Percentiles rank a stretch among this genome's conserved stretches.
Evolutionary conservation across 1,284 basidiomycete genomes (phyloP).

Genomic region (Leucoagaricus sp.): DNA sequence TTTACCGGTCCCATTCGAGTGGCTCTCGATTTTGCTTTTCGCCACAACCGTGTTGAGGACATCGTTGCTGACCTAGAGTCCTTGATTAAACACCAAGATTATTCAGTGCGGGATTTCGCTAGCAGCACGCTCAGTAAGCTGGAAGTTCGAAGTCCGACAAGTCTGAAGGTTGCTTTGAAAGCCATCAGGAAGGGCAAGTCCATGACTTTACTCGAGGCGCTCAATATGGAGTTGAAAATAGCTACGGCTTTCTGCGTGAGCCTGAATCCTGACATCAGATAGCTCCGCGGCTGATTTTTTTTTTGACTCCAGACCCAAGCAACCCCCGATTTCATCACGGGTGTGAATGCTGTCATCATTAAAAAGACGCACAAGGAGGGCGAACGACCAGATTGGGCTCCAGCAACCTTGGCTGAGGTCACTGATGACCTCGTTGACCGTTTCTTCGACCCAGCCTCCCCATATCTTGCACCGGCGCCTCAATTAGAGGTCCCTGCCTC

Average conservation of each 20-base stretch:
- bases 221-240: constrained; percentile 83
- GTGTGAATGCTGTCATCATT: constrained; percentile 76
- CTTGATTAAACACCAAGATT: constrained; percentile 43
- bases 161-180: constrained; percentile 82
- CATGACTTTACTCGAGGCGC: constrained; percentile 62
- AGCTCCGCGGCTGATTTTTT: constrained; percentile 18
- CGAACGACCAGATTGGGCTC: constrained; percentile 66
- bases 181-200: constrained; percentile 73
- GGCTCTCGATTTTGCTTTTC: constrained; percentile 82
- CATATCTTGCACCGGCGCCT: constrained; percentile 50
- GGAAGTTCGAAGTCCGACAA: constrained; percentile 82
- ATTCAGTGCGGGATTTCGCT: constrained; percentile 72
- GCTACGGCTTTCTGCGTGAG: constrained; percentile 78
- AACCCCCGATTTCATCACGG: constrained; percentile 80
- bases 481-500: constrained; percentile 46
- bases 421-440: constrained; percentile 52
- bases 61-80: constrained; percentile 65
- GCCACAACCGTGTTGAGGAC: constrained; percentile 64
- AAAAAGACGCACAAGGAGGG: constrained; percentile 48
- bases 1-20: constrained; percentile 66
- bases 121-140: constrained; percentile 64
- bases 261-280: constrained; percentile 16
- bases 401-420: constrained; percentile 60
- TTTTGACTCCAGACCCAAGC: constrained; percentile 62
- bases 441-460: constrained; percentile 60